A percentile compares a stretch with the other conserved stretches of the same genome.
Evolutionary conservation across 2,329 filamentous ascomycete species (phyloP).

Genomic region (Fusarium pininemorale): DNA sequence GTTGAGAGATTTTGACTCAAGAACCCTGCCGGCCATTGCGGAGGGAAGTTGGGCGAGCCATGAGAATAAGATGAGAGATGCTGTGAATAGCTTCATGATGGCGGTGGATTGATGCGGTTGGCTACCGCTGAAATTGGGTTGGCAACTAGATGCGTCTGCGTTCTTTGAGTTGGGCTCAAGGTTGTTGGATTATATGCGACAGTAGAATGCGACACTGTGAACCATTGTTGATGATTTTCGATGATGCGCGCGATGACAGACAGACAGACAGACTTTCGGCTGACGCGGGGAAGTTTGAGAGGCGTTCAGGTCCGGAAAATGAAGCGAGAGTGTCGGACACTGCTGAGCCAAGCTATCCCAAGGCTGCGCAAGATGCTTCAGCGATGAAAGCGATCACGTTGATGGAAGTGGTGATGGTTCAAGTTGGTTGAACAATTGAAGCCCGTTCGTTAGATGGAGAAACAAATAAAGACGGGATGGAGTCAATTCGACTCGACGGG

Average conservation of each 20-base stretch:
- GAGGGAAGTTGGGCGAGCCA: constrained; percentile 16
- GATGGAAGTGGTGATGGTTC: neutral
- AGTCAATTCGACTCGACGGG: neutral
- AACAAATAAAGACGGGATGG: neutral
- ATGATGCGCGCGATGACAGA: neutral
- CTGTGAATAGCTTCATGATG: constrained; percentile 17
- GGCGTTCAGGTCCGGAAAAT: neutral
- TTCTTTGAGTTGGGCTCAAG: neutral
- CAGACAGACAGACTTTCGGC: neutral
- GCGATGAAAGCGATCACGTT: neutral
- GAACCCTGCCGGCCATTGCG: constrained; percentile 67
- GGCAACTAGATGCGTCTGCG: no score
- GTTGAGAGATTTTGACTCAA: constrained; percentile 84
- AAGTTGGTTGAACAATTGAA: neutral
- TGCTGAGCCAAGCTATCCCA: neutral
- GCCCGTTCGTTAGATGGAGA: neutral
- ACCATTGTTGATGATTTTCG: constrained; percentile 5
- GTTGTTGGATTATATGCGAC: neutral
- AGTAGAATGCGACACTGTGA: neutral
- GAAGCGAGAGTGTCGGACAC: constrained; percentile 7
- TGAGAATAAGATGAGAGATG: constrained; percentile 17
- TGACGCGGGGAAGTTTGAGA: neutral
- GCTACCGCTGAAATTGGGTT: neutral
- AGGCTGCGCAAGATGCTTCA: neutral
- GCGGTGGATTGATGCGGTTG: neutral